phyloP scores from a whole-genome alignment of 148 eudicot genomes.

The Fagopyrum esculentum region DNA sequence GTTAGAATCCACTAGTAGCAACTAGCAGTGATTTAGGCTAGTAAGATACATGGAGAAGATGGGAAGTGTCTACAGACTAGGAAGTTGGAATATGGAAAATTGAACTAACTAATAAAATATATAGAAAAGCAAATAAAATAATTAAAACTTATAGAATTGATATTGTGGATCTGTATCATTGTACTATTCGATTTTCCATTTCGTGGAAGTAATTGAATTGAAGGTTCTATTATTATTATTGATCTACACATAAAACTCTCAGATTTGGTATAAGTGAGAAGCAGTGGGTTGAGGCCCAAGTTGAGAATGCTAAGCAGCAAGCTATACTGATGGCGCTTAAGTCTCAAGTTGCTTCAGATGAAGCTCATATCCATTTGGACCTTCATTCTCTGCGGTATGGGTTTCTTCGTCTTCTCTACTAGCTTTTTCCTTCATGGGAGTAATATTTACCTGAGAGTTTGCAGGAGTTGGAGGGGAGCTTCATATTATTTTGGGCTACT shows the following conservation, averaged over 20 bases:
- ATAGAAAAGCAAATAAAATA: too few species aligned
- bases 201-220: neutral
- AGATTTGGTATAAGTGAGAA: slow-evolving; percentile 98
- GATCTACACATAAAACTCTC: slow-evolving; percentile 14
- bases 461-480: too few species aligned
- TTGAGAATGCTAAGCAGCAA: slow-evolving; percentile 97
- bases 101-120: too few species aligned
- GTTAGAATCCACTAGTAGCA: neutral
- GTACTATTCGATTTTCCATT: neutral
- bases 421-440: neutral
- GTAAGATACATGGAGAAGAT: too few species aligned
- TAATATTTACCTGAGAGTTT: neutral
- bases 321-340: slow-evolving; percentile 81
- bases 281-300: slow-evolving; percentile 99
- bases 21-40: neutral
- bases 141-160: too few species aligned
- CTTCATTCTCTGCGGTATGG: slow-evolving; percentile 86
- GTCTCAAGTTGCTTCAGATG: slow-evolving; percentile 91
- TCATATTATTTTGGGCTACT: neutral
- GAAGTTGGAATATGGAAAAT: too few species aligned
- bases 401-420: slow-evolving; percentile 10
- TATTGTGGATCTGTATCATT: too few species aligned
- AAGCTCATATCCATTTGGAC: slow-evolving; percentile 97
- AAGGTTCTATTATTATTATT: neutral
- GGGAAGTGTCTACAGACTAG: too few species aligned